Evolutionary conservation across 371 early-diverging fungal genomes (phyloP).

Genomic region (Mucor racemosus): DNA sequence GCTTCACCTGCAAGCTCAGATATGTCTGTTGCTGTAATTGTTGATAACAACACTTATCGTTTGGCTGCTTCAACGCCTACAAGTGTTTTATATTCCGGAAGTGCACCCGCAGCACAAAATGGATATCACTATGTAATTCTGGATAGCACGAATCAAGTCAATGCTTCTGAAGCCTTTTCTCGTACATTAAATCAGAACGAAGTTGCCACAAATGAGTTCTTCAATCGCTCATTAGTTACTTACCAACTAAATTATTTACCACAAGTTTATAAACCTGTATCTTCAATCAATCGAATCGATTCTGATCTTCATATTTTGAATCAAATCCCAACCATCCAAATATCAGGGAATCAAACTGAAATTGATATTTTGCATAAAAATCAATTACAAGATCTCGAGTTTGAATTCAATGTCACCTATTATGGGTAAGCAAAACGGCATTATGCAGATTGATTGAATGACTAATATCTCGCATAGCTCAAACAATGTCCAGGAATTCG

Average conservation of each 20-base stretch:
- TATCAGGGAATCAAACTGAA: conserved; percentile 16
- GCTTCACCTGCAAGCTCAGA: background rate
- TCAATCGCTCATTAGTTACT: conserved; percentile 21
- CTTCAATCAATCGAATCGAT: conserved; percentile 10
- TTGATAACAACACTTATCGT: conserved; percentile 15
- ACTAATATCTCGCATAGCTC: background rate
- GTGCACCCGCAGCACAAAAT: conserved; percentile 23
- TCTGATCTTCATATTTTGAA: conserved; percentile 19
- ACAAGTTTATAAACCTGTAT: conserved; percentile 10
- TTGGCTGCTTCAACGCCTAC: background rate
- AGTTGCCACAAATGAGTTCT: conserved; percentile 24
- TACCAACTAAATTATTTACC: conserved; percentile 11
- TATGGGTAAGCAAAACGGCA: background rate
- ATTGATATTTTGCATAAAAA: conserved; percentile 16
- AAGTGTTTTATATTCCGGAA: conserved; percentile 14
- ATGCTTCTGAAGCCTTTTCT: conserved; percentile 20
- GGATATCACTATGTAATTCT: conserved; percentile 23
- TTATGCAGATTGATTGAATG: no score
- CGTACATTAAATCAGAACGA: conserved; percentile 11
- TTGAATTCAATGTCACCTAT: conserved; percentile 3
- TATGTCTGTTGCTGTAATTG: conserved; percentile 17
- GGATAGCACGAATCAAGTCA: conserved; percentile 2
- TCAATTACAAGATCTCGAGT: conserved; percentile 6
- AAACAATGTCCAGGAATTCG: conserved; percentile 14
- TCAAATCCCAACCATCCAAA: conserved; percentile 22